Percentiles rank a stretch among this genome's conserved stretches.
Conservation (phyloP, 768 basidiomycete genomes). For the Asterophora lycoperdoides region DNA sequence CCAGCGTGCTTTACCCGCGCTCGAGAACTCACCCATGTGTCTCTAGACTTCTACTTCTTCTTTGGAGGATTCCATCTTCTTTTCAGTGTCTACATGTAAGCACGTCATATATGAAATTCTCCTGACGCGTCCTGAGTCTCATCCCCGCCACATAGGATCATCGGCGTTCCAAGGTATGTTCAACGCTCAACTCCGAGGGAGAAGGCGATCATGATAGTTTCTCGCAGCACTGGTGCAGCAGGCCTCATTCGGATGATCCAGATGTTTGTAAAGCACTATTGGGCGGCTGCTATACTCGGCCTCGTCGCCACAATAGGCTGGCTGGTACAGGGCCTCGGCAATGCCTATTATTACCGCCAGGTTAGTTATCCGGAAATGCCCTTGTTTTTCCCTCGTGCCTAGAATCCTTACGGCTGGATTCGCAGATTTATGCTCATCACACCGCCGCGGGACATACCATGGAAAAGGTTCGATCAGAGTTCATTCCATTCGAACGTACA, state of each 20-base stretch:
- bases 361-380: conserved; percentile 35
- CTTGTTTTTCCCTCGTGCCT: conserved; percentile 8
- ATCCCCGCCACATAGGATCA: conserved; percentile 57
- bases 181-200: conserved; percentile 30
- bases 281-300: conserved; percentile 80
- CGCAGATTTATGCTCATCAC: conserved; percentile 73
- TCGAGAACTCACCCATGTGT: conserved; percentile 24
- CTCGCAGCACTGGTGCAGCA: conserved; percentile 80
- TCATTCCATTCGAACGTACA: background rate
- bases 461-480: conserved; percentile 58
- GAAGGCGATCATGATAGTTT: conserved; percentile 22
- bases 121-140: conserved; percentile 24
- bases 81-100: conserved; percentile 90
- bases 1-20: conserved; percentile 22
- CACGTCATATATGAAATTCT: conserved; percentile 16
- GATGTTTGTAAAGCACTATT: conserved; percentile 64
- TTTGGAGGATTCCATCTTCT: conserved; percentile 94
- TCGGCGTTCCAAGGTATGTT: conserved; percentile 81
- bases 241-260: conserved; percentile 92
- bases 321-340: conserved; percentile 81
- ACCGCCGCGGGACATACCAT: conserved; percentile 83
- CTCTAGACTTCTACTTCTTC: conserved; percentile 90
- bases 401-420: conserved; percentile 9
- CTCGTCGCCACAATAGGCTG: conserved; percentile 82
- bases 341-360: conserved; percentile 75